Evolutionary conservation across 2,329 filamentous ascomycete species (phyloP), one percentile per base, ranked within the genome.

Genomic region (Pseudogymnoascus destructans): DNA sequence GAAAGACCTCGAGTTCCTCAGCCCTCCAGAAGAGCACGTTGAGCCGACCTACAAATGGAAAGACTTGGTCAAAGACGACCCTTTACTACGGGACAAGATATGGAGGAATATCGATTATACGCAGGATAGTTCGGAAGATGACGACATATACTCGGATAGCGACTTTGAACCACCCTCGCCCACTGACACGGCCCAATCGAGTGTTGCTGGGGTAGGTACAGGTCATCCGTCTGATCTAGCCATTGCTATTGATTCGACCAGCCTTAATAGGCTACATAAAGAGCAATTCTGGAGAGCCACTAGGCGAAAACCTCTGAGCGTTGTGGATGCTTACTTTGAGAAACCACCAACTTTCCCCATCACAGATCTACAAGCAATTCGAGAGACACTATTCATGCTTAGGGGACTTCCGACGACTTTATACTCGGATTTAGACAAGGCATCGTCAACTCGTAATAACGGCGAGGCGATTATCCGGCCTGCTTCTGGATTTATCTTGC

Each of bases 381-480:
- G 89, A 54, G 90, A 97, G 66, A 80, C 82, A 0, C 74, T 96
- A 0, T 92, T 89, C 65, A 95, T 96, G 88, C 77, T 97, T 0
- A 80, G 82, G 58, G 91, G 91, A 0, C 73, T 93, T 3, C 79
- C 84, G 5, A 92, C 87, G 2, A 85, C 82, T 1, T 67, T 95
- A 1, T 95, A 91, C 65, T 27, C 19, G 1, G 38, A 11, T 8
- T 25, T n/a, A 19, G 30, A 35, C 30, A 40, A 56, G 1, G 11
- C 27, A 6, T 67, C 66, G 33, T 63, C 68, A 5, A 63, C 62
- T 3, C 58, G 74, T 40, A 74, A 55, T 64, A 70, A 21, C 67
- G 68, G 58, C 73, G 73, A 63, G 63, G 62, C 19, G 59, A 72
- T 66, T 54, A 61, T 63, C 49, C 63, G 61, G 21, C 66, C 65